phyloP scores from a whole-genome alignment of 2,329 filamentous ascomycete species.

The Ilyonectria mors-panacis region DNA sequence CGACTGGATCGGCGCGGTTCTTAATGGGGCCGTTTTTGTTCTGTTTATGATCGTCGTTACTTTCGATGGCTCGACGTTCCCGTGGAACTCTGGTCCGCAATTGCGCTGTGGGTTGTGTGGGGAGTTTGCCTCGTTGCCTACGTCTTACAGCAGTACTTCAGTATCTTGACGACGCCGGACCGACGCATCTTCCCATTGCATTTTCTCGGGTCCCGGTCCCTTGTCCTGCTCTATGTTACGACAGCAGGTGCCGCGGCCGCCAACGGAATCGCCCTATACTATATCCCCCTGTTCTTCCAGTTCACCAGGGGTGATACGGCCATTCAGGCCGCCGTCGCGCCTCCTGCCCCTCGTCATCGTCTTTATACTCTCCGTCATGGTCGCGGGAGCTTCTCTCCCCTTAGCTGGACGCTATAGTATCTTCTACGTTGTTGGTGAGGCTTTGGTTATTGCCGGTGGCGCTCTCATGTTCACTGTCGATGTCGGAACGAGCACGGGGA shows the following conservation, averaged over 20 bases:
- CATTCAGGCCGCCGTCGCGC: slow-evolving; percentile 56
- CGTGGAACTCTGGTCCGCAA: slow-evolving; percentile 63
- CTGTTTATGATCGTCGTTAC: slow-evolving; percentile 62
- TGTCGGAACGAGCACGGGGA: slow-evolving; percentile 36
- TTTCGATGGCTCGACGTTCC: slow-evolving; percentile 65
- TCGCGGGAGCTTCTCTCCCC: slow-evolving; percentile 56
- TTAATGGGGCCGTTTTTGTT: slow-evolving; percentile 51
- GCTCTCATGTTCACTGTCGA: slow-evolving; percentile 45
- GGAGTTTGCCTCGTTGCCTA: slow-evolving; percentile 61
- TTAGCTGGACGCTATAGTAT: slow-evolving; percentile 55
- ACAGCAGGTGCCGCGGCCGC: slow-evolving; percentile 53
- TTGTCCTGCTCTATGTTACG: slow-evolving; percentile 59
- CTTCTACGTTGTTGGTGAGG: slow-evolving; percentile 50
- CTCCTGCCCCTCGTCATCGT: slow-evolving; percentile 58
- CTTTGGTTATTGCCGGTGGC: slow-evolving; percentile 45
- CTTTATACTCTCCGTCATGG: slow-evolving; percentile 47
- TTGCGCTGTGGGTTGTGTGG: slow-evolving; percentile 64
- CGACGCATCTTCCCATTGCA: slow-evolving; percentile 39
- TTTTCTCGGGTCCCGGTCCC: slow-evolving; percentile 47
- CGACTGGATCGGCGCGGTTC: slow-evolving; percentile 51
- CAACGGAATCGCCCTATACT: slow-evolving; percentile 63
- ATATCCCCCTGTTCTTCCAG: slow-evolving; percentile 68
- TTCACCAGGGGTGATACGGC: slow-evolving; percentile 61
- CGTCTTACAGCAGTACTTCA: slow-evolving; percentile 61
- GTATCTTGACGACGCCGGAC: slow-evolving; percentile 59